A percentile compares a stretch with the other conserved stretches of the same genome.
phyloP scores from a whole-genome alignment of 352 stramenopile species.

The Phytophthora chlamydospora region DNA sequence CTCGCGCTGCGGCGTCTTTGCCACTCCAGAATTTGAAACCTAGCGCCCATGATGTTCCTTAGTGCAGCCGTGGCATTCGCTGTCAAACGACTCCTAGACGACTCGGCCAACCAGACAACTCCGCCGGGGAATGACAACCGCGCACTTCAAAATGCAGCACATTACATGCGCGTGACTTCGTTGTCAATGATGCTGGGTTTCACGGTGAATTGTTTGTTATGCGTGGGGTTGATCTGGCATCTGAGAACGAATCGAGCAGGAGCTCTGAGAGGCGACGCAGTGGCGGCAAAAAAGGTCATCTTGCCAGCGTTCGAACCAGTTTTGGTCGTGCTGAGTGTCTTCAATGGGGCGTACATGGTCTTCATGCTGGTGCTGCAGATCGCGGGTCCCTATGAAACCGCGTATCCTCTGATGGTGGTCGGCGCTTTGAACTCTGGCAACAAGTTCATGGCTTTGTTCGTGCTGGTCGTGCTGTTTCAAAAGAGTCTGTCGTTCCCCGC shows the following conservation, averaged over 20 bases:
- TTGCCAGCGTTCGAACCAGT: constrained; percentile 53
- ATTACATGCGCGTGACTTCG: too few species aligned
- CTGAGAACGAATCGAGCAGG: constrained; percentile 39
- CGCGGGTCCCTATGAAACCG: too few species aligned
- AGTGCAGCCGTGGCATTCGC: too few species aligned
- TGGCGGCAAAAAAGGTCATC: constrained; percentile 45
- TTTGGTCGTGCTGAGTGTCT: constrained; percentile 32
- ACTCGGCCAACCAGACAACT: too few species aligned
- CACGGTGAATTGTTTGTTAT: constrained; percentile 47
- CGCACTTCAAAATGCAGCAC: too few species aligned
- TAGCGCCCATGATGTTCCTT: too few species aligned
- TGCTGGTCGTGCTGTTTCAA: constrained; percentile 49
- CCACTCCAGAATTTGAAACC: too few species aligned
- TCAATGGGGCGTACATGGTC: constrained; percentile 39
- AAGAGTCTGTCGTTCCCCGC: constrained; percentile 55
- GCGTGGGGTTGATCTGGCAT: constrained; percentile 38
- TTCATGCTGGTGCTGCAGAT: constrained; percentile 21
- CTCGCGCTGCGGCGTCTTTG: too few species aligned
- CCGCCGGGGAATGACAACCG: too few species aligned
- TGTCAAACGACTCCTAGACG: too few species aligned
- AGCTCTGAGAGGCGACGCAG: constrained; percentile 31
- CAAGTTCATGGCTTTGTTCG: constrained; percentile 43
- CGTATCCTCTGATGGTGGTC: constrained; percentile 16
- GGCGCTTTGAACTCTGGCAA: constrained; percentile 39
- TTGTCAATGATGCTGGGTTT: too few species aligned